phyloP scores from a whole-genome alignment of 2,329 filamentous ascomycete species.

The Colletotrichum eremochloae region DNA sequence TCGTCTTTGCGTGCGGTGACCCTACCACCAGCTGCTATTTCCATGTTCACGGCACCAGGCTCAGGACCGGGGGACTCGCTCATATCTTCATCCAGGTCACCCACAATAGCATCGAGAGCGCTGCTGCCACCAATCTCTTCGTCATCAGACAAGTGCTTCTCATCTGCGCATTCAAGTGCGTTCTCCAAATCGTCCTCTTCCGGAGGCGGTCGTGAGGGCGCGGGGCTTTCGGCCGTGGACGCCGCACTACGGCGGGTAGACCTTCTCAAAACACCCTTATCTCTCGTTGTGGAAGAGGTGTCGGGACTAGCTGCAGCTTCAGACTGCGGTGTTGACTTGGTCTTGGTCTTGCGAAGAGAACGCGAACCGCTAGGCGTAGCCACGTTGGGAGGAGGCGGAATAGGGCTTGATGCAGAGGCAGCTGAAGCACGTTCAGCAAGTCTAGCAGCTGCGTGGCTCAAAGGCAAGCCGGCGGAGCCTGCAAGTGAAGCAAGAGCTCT shows the following conservation, averaged over 20 bases:
- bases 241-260: constrained; percentile 71
- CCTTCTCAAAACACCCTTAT: constrained; percentile 72
- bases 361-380: constrained; percentile 60
- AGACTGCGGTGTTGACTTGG: constrained; percentile 58
- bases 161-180: constrained; percentile 91
- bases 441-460: constrained; percentile 60
- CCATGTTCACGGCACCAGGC: constrained; percentile 90
- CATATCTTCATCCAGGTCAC: constrained; percentile 88
- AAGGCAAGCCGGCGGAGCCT: constrained; percentile 74
- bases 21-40: constrained; percentile 87
- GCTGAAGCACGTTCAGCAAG: constrained; percentile 60
- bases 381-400: constrained; percentile 52
- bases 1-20: constrained; percentile 94
- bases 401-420: constrained; percentile 53
- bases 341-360: constrained; percentile 60
- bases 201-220: constrained; percentile 64
- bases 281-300: constrained; percentile 63
- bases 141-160: constrained; percentile 83
- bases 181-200: constrained; percentile 74
- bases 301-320: constrained; percentile 59
- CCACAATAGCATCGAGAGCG: constrained; percentile 88
- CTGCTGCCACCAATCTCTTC: constrained; percentile 75
- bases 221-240: constrained; percentile 64
- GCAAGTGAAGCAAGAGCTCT: constrained; percentile 82
- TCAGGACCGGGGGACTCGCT: constrained; percentile 79